These are phyloP conservation scores for Coniochaeta prunicola DNA, from an alignment of 2,329 filamentous ascomycete genomes.

Conservation along the genomic window DNA sequence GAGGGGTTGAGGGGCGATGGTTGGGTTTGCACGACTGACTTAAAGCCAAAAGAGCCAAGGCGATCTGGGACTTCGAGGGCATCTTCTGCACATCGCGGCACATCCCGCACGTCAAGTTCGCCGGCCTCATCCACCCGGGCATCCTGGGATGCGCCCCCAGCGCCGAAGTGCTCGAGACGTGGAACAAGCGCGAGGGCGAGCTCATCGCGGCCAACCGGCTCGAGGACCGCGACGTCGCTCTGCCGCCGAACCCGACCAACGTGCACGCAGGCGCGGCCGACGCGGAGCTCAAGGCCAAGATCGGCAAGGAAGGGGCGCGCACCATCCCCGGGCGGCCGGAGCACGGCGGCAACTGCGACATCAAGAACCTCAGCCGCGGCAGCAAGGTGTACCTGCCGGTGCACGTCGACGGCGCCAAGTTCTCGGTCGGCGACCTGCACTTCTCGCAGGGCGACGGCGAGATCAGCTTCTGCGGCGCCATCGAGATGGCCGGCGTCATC, in stretches of 20 bases:
- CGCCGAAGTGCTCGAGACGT: conserved; percentile 65
- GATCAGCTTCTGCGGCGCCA: conserved; percentile 82
- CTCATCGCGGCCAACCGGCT: conserved; percentile 65
- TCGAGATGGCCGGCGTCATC: conserved; percentile 90
- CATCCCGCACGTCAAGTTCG: conserved; percentile 79
- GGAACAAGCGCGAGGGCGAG: conserved; percentile 78
- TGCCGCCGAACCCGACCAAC: conserved; percentile 65
- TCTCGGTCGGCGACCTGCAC: conserved; percentile 82
- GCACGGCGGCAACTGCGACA: conserved; percentile 82
- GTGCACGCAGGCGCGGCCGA: conserved; percentile 64
- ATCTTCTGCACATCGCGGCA: conserved; percentile 75
- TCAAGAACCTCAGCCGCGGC: conserved; percentile 23
- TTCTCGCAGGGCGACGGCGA: conserved; percentile 87
- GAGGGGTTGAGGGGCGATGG: too few species aligned
- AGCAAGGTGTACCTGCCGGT: conserved; percentile 78
- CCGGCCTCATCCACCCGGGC: conserved; percentile 84
- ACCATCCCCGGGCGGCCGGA: conserved; percentile 82
- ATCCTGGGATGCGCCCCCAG: conserved; percentile 88
- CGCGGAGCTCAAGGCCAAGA: conserved; percentile 51
- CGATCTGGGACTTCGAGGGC: conserved; percentile 52
- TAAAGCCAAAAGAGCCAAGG: conserved; percentile 35
- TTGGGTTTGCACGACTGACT: background rate
- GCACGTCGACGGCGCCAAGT: conserved; percentile 80
- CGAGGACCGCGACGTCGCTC: conserved; percentile 60
- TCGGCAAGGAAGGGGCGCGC: conserved; percentile 71